Evolutionary conservation across 2,329 filamentous ascomycete genomes (phyloP).

Genomic region (Exophiala oligosperma): DNA sequence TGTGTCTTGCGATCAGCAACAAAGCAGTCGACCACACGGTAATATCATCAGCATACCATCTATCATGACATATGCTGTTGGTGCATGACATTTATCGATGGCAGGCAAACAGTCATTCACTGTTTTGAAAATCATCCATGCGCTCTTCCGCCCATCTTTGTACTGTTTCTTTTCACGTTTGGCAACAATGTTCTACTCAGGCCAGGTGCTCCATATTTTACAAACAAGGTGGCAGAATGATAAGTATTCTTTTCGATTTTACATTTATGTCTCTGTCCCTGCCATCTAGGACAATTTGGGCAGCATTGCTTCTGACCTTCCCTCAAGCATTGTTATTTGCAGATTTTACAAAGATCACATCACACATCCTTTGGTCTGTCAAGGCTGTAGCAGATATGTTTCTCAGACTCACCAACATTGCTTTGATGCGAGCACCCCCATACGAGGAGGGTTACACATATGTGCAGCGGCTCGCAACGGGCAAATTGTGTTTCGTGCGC

Average conservation of each 20-base stretch:
- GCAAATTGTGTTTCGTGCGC: constrained; percentile 4
- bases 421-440: not conserved
- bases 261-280: not conserved
- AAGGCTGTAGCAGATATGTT: not conserved
- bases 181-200: not conserved
- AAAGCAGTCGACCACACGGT: not conserved
- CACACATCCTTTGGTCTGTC: too few species aligned
- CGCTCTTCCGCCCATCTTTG: not conserved
- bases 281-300: too few species aligned
- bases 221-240: not conserved
- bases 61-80: not conserved
- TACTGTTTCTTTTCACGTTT: not conserved
- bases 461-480: not conserved
- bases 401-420: not conserved
- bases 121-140: not conserved
- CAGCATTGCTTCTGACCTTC: too few species aligned
- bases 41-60: constrained; percentile 7
- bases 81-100: not conserved
- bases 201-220: not conserved
- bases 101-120: constrained; percentile 1
- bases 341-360: too few species aligned
- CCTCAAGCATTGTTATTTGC: too few species aligned
- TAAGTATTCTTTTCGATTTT: not conserved
- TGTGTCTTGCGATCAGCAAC: constrained; percentile 7
- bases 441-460: constrained; percentile 1